phyloP scores from a whole-genome alignment of 805 yeast genomes.

The Metschnikowia santaceciliae region DNA sequence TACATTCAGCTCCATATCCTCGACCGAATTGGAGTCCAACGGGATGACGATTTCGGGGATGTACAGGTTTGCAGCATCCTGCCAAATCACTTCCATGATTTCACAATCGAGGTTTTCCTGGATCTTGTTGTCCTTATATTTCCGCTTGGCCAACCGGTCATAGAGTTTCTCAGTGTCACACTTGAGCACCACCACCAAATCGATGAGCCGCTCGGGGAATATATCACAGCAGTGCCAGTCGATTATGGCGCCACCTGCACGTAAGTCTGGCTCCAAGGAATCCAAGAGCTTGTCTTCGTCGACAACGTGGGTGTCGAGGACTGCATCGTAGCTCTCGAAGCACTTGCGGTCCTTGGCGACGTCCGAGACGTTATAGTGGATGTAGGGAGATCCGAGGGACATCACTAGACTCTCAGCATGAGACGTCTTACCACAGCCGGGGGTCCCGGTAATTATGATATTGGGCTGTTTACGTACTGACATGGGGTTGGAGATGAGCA shows the following conservation, averaged over 20 bases:
- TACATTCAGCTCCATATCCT: conserved; percentile 79
- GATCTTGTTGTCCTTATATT: conserved; percentile 75
- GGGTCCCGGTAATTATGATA: conserved; percentile 91
- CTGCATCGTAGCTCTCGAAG: conserved; percentile 82
- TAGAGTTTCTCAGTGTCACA: conserved; percentile 68
- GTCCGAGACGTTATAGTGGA: conserved; percentile 67
- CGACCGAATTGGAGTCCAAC: conserved; percentile 65
- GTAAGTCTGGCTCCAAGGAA: conserved; percentile 69
- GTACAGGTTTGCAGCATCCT: conserved; percentile 84
- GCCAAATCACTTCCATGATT: conserved; percentile 86
- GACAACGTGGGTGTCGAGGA: conserved; percentile 79
- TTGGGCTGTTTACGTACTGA: conserved; percentile 46
- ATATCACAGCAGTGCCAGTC: conserved; percentile 99
- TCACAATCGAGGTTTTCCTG: conserved; percentile 94
- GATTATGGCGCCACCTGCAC: conserved; percentile 80
- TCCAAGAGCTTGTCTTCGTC: conserved; percentile 90
- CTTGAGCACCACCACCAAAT: conserved; percentile 83
- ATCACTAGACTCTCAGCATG: conserved; percentile 60
- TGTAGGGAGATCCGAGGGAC: conserved; percentile 43
- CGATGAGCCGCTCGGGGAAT: conserved; percentile 90
- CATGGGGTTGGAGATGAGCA: neutral
- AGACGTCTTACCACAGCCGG: conserved; percentile 84
- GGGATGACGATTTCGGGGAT: conserved; percentile 79
- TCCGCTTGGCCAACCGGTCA: conserved; percentile 73
- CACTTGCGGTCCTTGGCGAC: conserved; percentile 75